Percentiles rank a stretch among this genome's conserved stretches.
Conservation (phyloP, 345 rosid species). For the Rhizophora mangle region DNA sequence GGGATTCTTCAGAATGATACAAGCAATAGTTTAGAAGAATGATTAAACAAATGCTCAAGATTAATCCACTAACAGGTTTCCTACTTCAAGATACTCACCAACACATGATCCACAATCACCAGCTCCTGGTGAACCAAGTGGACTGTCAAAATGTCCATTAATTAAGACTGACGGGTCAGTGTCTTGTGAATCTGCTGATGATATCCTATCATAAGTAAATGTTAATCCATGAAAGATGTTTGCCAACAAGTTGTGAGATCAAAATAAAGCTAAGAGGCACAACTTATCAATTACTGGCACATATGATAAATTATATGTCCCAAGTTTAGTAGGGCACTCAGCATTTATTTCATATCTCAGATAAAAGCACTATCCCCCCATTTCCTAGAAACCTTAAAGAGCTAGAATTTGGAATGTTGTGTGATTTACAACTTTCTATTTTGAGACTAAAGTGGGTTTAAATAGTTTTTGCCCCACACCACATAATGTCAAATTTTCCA, state of each 20-base stretch:
- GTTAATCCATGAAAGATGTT: slow-evolving; percentile 1
- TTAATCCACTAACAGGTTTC: slow-evolving; percentile 4
- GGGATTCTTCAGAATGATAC: slow-evolving; percentile 58
- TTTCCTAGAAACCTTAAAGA: neutral
- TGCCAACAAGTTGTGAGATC: neutral
- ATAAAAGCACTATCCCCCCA: neutral
- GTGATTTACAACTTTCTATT: no score
- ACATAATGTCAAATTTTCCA: neutral
- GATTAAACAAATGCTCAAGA: slow-evolving; percentile 1
- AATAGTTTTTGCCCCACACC: neutral
- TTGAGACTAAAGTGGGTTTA: no score
- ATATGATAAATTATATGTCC: neutral
- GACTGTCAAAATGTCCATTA: slow-evolving; percentile 94
- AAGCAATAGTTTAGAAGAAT: slow-evolving; percentile 12
- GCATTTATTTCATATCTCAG: neutral
- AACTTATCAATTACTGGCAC: neutral
- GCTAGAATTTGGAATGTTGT: neutral
- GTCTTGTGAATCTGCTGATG: slow-evolving; percentile 60
- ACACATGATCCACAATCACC: slow-evolving; percentile 97
- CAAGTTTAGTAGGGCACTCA: neutral
- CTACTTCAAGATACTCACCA: slow-evolving; percentile 47
- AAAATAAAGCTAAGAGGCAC: slow-evolving; percentile 1
- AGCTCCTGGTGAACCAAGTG: slow-evolving; percentile 94
- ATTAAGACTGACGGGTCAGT: slow-evolving; percentile 73
- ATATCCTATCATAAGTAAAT: slow-evolving; percentile 54